Percentiles rank a stretch among this genome's conserved stretches.
These are phyloP conservation scores for Vitis hybrid DNA, from an alignment of 177 flowering plant species.

Conservation along the genomic window DNA sequence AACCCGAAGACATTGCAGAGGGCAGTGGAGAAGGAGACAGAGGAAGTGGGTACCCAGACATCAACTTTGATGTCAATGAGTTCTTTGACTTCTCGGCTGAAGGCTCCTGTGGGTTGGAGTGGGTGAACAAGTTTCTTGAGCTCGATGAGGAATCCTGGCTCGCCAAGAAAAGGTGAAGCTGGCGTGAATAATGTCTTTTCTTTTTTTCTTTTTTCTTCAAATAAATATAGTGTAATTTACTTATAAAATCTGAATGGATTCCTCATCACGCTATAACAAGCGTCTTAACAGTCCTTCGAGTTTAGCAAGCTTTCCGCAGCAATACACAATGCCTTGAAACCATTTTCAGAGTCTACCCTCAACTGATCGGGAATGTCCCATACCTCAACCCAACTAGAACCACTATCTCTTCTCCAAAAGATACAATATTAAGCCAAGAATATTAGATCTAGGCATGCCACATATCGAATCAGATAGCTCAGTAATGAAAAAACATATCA, in stretches of 20 bases:
- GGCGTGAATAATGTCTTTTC: background rate
- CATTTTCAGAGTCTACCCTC: background rate
- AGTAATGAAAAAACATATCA: too few species aligned
- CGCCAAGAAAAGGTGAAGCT: conserved; percentile 6
- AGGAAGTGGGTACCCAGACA: conserved; percentile 11
- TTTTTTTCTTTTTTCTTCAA: background rate
- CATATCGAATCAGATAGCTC: too few species aligned
- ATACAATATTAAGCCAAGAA: too few species aligned
- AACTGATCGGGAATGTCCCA: too few species aligned
- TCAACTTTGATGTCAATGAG: conserved; percentile 31
- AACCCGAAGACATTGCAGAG: background rate
- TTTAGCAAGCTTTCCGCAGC: background rate
- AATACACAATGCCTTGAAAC: background rate
- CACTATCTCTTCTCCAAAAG: too few species aligned
- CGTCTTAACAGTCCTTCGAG: background rate
- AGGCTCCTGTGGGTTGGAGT: conserved; percentile 32
- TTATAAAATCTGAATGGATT: background rate
- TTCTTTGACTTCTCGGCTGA: conserved; percentile 43
- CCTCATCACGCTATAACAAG: background rate
- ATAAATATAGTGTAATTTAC: background rate
- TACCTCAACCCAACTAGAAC: too few species aligned
- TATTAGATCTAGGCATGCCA: too few species aligned
- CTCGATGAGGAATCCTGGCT: conserved; percentile 21
- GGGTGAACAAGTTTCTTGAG: conserved; percentile 45
- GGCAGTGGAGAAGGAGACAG: conserved; percentile 11